Evolutionary conservation across 2,329 filamentous ascomycete genomes (phyloP).

Genomic region (Raffaelea arxii): DNA sequence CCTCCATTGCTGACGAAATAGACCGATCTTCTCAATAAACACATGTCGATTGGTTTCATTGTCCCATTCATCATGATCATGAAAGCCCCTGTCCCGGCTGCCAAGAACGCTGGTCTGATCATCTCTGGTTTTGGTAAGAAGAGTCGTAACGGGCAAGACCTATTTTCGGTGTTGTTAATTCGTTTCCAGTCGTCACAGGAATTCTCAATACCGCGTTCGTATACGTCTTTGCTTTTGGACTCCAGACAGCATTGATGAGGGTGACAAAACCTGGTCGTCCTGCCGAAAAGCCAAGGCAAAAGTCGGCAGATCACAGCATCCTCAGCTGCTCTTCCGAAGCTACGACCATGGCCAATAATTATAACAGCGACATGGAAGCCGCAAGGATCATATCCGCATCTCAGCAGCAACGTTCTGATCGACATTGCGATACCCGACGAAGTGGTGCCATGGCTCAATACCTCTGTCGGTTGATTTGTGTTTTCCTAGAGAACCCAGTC

Average conservation of each 20-base stretch:
- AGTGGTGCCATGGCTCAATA: too few species aligned
- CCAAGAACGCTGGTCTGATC: slow-evolving; percentile 28
- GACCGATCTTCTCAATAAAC: slow-evolving; percentile 40
- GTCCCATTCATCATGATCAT: slow-evolving; percentile 39
- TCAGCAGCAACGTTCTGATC: too few species aligned
- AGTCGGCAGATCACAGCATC: background rate
- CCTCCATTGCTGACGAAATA: too few species aligned
- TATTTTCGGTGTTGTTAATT: background rate
- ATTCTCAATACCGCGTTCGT: slow-evolving; percentile 20
- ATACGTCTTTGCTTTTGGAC: slow-evolving; percentile 17
- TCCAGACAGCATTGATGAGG: slow-evolving; percentile 18
- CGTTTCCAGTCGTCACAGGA: slow-evolving; percentile 20
- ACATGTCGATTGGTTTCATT: slow-evolving; percentile 41
- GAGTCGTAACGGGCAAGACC: background rate
- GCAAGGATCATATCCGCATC: too few species aligned
- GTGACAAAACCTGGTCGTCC: too few species aligned
- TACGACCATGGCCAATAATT: too few species aligned
- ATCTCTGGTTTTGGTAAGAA: slow-evolving; percentile 34
- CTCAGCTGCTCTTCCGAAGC: background rate
- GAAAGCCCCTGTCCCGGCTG: slow-evolving; percentile 20
- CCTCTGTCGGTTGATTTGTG: background rate
- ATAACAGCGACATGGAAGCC: background rate
- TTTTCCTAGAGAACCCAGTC: slow-evolving; percentile 18
- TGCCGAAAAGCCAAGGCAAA: background rate
- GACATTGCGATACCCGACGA: too few species aligned